phyloP scores from a whole-genome alignment of 2,329 filamentous ascomycete genomes.

The Lachnellula arida region DNA sequence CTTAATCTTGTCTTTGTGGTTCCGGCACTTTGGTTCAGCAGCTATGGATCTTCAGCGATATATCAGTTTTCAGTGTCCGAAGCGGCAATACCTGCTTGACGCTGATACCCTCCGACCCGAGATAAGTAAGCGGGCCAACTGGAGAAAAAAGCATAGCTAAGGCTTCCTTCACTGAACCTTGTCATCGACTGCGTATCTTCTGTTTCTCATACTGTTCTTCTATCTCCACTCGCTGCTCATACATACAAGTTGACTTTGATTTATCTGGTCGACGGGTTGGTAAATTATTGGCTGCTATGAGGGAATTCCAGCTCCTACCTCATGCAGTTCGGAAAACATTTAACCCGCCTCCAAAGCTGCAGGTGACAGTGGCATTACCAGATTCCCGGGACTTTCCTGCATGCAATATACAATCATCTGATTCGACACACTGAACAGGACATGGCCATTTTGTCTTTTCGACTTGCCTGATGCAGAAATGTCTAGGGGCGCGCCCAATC shows the following conservation, averaged over 20 bases:
- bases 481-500: no score
- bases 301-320: no score
- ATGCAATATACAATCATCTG: background rate
- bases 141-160: background rate
- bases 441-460: no score
- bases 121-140: background rate
- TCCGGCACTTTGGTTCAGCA: background rate
- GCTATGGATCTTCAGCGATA: background rate
- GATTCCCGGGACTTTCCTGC: background rate
- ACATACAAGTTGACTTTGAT: no score
- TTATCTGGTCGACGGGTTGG: no score
- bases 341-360: background rate
- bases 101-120: background rate
- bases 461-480: no score
- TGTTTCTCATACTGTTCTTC: no score
- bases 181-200: no score
- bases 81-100: background rate
- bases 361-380: background rate
- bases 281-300: no score
- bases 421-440: background rate
- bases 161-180: background rate
- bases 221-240: no score
- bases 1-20: background rate
- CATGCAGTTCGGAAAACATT: no score
- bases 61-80: background rate